Evolutionary conservation across 495 filamentous ascomycete species (phyloP).

Genomic region (Aspergillus leporis): DNA sequence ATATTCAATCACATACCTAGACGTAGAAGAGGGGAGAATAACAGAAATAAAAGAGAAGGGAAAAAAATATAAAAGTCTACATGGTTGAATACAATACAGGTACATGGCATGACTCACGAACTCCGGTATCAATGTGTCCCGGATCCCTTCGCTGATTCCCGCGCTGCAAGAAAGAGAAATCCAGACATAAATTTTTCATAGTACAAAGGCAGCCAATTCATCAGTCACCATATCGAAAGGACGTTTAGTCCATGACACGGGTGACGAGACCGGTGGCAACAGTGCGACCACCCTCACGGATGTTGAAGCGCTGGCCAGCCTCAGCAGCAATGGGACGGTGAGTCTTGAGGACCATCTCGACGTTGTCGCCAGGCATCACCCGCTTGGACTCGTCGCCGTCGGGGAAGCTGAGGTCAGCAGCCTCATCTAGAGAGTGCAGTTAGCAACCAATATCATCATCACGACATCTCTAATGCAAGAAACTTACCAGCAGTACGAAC

Average conservation of each 20-base stretch:
- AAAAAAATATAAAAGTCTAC: slow-evolving; percentile 31
- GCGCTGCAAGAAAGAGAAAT: slow-evolving; percentile 40
- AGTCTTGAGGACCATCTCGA: slow-evolving; percentile 87
- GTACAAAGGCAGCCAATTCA: slow-evolving; percentile 33
- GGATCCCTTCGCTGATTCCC: slow-evolving; percentile 39
- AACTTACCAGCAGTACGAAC: slow-evolving; percentile 80
- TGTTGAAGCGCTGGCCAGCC: slow-evolving; percentile 88
- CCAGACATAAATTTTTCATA: slow-evolving; percentile 32
- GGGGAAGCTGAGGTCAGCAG: slow-evolving; percentile 77
- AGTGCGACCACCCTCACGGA: slow-evolving; percentile 92
- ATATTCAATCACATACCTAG: slow-evolving; percentile 23
- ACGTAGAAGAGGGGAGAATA: slow-evolving; percentile 16
- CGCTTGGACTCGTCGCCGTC: slow-evolving; percentile 73
- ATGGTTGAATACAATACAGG: slow-evolving; percentile 49
- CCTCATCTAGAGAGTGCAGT: slow-evolving; percentile 59
- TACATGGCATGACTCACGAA: slow-evolving; percentile 46
- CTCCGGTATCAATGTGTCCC: slow-evolving; percentile 32
- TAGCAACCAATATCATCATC: slow-evolving; percentile 3
- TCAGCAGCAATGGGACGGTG: slow-evolving; percentile 83
- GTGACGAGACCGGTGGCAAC: slow-evolving; percentile 92
- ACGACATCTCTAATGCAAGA: background rate
- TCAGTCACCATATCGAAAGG: slow-evolving; percentile 7
- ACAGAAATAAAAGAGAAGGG: slow-evolving; percentile 33
- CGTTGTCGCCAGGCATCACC: slow-evolving; percentile 97
- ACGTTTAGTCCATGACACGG: slow-evolving; percentile 59